Percentiles rank a stretch among this genome's conserved stretches.
Evolutionary conservation across 2,329 filamentous ascomycete species (phyloP).

Genomic region (Ampelomyces quisqualis): DNA sequence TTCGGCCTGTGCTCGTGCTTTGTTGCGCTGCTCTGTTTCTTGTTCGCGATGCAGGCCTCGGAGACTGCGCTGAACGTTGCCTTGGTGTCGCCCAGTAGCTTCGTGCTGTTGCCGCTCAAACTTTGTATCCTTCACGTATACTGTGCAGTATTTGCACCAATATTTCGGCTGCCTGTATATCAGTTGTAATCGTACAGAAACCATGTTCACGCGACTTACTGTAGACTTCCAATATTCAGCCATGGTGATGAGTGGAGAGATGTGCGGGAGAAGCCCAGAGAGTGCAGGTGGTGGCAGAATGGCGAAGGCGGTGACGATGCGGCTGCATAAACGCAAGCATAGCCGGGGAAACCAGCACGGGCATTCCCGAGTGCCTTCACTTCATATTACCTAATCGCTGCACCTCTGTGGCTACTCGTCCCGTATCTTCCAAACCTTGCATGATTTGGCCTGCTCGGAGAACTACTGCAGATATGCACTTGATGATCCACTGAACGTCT

Average conservation of each 20-base stretch:
- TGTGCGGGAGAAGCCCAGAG: neutral
- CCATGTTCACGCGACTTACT: conserved; percentile 42
- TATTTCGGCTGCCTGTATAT: conserved; percentile 66
- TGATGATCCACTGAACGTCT: too few species aligned
- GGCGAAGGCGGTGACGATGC: neutral
- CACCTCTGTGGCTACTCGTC: too few species aligned
- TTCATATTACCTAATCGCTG: too few species aligned
- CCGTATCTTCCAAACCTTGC: too few species aligned
- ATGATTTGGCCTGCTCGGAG: too few species aligned
- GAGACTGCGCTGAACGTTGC: conserved; percentile 82
- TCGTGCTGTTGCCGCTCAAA: conserved; percentile 90
- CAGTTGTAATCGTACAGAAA: conserved; percentile 2
- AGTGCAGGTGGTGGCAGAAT: neutral
- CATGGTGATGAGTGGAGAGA: conserved; percentile 56
- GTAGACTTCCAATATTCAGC: conserved; percentile 99
- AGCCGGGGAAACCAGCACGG: too few species aligned
- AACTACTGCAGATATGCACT: too few species aligned
- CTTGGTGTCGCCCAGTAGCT: conserved; percentile 79
- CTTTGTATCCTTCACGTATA: conserved; percentile 87
- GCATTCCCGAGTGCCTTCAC: too few species aligned
- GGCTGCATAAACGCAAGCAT: neutral
- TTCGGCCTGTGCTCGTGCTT: conserved; percentile 79
- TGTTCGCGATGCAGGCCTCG: conserved; percentile 84
- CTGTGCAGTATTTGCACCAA: conserved; percentile 97
- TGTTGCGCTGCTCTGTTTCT: conserved; percentile 77